phyloP scores from a whole-genome alignment of 78 protist genomes.

The Andalucia godoyi region DNA sequence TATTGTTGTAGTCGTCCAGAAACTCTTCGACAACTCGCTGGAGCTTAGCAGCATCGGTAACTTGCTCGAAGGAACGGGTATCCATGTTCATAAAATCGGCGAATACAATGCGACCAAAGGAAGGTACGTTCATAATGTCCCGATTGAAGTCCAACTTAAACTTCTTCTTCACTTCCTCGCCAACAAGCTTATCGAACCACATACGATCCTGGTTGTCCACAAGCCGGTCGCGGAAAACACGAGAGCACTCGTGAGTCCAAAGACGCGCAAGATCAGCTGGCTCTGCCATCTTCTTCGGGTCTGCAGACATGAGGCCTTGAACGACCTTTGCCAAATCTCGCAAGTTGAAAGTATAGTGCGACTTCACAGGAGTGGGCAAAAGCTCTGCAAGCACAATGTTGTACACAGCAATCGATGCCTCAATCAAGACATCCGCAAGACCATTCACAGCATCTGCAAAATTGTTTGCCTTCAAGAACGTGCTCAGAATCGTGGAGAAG shows the following conservation, averaged over 20 bases:
- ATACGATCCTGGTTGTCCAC: conserved; percentile 59
- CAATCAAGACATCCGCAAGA: conserved; percentile 3
- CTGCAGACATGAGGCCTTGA: conserved; percentile 46
- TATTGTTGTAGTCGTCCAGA: conserved; percentile 59
- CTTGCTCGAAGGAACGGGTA: conserved; percentile 14
- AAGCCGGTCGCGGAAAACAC: conserved; percentile 83
- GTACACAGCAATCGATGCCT: conserved; percentile 36
- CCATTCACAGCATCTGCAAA: not conserved
- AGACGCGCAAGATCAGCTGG: conserved; percentile 22
- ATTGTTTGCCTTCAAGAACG: not conserved
- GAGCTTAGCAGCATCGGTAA: conserved; percentile 20
- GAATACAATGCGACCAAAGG: conserved; percentile 14
- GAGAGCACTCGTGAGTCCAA: conserved; percentile 74
- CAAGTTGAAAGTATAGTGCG: conserved; percentile 90
- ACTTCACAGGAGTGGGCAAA: conserved; percentile 77
- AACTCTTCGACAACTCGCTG: conserved; percentile 13
- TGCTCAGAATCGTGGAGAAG: conserved; percentile 43
- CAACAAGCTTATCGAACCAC: conserved; percentile 15
- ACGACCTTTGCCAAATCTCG: conserved; percentile 75
- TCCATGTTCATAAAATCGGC: conserved; percentile 49
- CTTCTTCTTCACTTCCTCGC: not conserved
- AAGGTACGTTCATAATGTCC: not conserved
- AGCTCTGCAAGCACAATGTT: conserved; percentile 1
- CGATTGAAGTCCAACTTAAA: not conserved
- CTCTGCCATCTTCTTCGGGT: not conserved